Evolutionary conservation across 805 yeast genomes (phyloP).

Genomic region (Myxozyma kluyveri): DNA sequence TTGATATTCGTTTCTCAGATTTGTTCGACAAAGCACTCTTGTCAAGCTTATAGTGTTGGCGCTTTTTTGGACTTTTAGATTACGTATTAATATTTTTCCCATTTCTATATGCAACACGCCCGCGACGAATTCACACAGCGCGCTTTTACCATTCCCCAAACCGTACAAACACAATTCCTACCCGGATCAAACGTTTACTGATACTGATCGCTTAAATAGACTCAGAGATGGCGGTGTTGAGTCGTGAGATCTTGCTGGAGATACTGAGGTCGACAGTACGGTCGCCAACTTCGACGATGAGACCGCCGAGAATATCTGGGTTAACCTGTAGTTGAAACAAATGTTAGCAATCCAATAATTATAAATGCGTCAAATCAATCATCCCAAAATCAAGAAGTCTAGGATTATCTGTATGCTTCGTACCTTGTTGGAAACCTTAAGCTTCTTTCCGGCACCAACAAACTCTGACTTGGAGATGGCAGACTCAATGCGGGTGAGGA

Average conservation of each 20-base stretch:
- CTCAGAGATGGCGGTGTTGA: constrained; percentile 85
- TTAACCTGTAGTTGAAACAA: constrained; percentile 43
- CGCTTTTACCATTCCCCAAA: neutral
- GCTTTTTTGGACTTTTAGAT: neutral
- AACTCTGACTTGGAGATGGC: constrained; percentile 74
- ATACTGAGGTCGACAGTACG: constrained; percentile 92
- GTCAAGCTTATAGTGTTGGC: constrained; percentile 4
- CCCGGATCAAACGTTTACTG: neutral
- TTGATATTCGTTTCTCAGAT: constrained; percentile 9
- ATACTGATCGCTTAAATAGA: constrained; percentile 52
- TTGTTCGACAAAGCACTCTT: constrained; percentile 9
- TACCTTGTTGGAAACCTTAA: constrained; percentile 68
- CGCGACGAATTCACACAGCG: neutral
- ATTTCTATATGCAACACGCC: neutral
- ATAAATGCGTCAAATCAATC: neutral
- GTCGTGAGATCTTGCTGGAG: constrained; percentile 76
- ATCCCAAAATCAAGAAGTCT: too few species aligned
- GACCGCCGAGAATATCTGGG: constrained; percentile 92
- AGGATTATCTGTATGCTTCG: too few species aligned
- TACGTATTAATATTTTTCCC: neutral
- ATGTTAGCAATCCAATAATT: neutral
- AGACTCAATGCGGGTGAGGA: constrained; percentile 71
- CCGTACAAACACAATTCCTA: neutral
- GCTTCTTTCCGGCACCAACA: constrained; percentile 82
- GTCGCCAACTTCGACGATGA: constrained; percentile 93